A percentile compares a stretch with the other conserved stretches of the same genome.
Conservation (phyloP, 2,329 filamentous ascomycete genomes). For the Fusarium devonianum region DNA sequence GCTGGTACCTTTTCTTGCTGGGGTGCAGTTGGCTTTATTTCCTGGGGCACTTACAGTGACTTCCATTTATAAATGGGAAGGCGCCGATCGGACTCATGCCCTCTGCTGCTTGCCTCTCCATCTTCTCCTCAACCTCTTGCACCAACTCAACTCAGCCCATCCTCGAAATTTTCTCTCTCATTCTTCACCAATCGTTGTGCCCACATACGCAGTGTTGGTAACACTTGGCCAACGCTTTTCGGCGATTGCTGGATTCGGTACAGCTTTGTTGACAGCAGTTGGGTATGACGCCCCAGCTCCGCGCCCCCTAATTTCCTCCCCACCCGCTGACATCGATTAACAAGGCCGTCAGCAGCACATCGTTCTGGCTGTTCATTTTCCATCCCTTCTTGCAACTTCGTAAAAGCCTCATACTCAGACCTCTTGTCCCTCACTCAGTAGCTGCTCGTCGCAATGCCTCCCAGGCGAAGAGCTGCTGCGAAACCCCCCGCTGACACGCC, state of each 20-base stretch:
- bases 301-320: slow-evolving; percentile 29
- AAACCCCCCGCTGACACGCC: slow-evolving; percentile 42
- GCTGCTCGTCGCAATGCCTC: slow-evolving; percentile 27
- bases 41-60: neutral
- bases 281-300: slow-evolving; percentile 24
- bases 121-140: neutral
- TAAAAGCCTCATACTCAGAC: neutral
- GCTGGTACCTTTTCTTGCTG: slow-evolving; percentile 20
- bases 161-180: neutral
- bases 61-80: slow-evolving; percentile 34
- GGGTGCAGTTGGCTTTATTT: slow-evolving; percentile 8
- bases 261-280: slow-evolving; percentile 29
- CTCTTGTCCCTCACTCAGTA: neutral
- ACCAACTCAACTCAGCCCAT: too few relatives aligned
- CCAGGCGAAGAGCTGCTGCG: slow-evolving; percentile 33
- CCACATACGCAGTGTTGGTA: neutral
- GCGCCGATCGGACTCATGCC: slow-evolving; percentile 6
- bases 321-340: slow-evolving; percentile 15
- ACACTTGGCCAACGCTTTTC: slow-evolving; percentile 28
- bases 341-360: neutral
- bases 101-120: slow-evolving; percentile 2
- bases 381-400: neutral
- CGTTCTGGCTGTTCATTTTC: neutral
- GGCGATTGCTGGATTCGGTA: slow-evolving; percentile 39
- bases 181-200: slow-evolving; percentile 1